These are phyloP conservation scores for Kodamaea plutei DNA, from an alignment of 1,139 yeast genomes.

Conservation along the genomic window DNA sequence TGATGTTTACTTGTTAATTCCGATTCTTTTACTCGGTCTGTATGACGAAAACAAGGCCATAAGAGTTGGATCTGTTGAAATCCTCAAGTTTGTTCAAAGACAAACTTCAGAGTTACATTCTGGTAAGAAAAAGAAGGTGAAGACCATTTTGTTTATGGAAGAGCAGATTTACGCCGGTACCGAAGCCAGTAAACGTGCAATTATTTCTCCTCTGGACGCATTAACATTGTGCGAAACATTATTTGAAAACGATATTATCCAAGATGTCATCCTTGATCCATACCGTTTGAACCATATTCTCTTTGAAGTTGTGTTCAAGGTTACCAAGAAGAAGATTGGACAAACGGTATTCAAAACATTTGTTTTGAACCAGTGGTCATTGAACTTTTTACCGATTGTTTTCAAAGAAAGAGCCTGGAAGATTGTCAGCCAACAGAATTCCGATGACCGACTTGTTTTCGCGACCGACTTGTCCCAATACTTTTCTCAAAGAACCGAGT, in stretches of 20 bases:
- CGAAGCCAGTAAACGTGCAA: conserved; percentile 41
- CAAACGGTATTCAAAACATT: conserved; percentile 34
- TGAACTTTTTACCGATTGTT: conserved; percentile 27
- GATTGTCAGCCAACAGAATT: conserved; percentile 23
- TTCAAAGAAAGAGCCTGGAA: conserved; percentile 35
- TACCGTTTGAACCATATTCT: conserved; percentile 23
- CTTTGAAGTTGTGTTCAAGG: conserved; percentile 28
- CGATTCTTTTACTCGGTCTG: conserved; percentile 35
- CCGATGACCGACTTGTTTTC: conserved; percentile 31
- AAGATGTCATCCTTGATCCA: conserved; percentile 30
- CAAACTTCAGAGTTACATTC: conserved; percentile 17
- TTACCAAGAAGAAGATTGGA: conserved; percentile 36
- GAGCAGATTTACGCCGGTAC: conserved; percentile 38
- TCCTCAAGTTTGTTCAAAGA: conserved; percentile 20
- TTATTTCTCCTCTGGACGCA: conserved; percentile 66
- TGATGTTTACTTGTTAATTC: conserved; percentile 34
- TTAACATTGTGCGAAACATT: conserved; percentile 44
- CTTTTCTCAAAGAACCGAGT: conserved; percentile 33
- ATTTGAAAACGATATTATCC: conserved; percentile 19
- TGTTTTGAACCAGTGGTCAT: conserved; percentile 43
- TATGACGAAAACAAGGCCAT: conserved; percentile 26
- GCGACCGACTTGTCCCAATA: conserved; percentile 29
- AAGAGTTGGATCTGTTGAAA: conserved; percentile 24
- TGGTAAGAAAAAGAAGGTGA: conserved; percentile 19
- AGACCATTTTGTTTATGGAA: conserved; percentile 32